A percentile compares a stretch with the other conserved stretches of the same genome.
Evolutionary conservation across 2,329 filamentous ascomycete species (phyloP).

Genomic region (Bipolaris gigantea): DNA sequence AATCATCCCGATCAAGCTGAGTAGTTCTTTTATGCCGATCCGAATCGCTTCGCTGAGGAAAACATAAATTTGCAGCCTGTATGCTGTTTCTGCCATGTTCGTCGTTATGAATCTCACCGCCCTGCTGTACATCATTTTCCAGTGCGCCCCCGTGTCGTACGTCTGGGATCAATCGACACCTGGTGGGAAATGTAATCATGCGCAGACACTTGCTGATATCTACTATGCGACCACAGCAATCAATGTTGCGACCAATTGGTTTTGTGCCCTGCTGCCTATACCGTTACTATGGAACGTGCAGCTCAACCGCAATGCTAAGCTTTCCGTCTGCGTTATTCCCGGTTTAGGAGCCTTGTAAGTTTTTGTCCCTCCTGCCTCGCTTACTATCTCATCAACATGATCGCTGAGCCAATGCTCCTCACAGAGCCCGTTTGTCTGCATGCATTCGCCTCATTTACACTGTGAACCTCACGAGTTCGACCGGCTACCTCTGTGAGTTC

Average conservation of each 20-base stretch:
- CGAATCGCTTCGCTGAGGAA: constrained; percentile 7
- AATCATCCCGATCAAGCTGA: constrained; percentile 13
- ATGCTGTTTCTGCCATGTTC: constrained; percentile 9
- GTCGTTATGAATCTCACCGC: constrained; percentile 11
- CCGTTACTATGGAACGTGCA: constrained; percentile 12
- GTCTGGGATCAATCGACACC: constrained; percentile 12
- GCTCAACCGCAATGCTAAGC: constrained; percentile 12
- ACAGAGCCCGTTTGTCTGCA: constrained; percentile 11
- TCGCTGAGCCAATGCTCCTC: constrained; percentile 1
- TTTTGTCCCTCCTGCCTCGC: neutral
- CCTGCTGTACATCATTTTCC: constrained; percentile 11
- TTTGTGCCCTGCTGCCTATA: constrained; percentile 11
- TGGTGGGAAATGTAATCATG: constrained; percentile 9
- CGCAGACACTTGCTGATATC: constrained; percentile 8
- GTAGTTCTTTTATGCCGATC: constrained; percentile 13
- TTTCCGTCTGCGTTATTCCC: constrained; percentile 13
- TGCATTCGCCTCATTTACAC: constrained; percentile 12
- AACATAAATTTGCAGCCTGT: constrained; percentile 7
- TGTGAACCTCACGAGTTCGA: constrained; percentile 7
- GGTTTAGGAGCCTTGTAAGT: constrained; percentile 13
- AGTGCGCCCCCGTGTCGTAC: constrained; percentile 9
- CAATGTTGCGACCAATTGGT: constrained; percentile 14
- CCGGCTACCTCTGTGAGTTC: constrained; percentile 8
- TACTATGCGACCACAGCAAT: constrained; percentile 12
- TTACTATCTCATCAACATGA: constrained; percentile 5